Evolutionary conservation across 1,284 basidiomycete genomes (phyloP), one percentile per base, ranked within the genome.

Genomic region (Anthracocystis walkeri): DNA sequence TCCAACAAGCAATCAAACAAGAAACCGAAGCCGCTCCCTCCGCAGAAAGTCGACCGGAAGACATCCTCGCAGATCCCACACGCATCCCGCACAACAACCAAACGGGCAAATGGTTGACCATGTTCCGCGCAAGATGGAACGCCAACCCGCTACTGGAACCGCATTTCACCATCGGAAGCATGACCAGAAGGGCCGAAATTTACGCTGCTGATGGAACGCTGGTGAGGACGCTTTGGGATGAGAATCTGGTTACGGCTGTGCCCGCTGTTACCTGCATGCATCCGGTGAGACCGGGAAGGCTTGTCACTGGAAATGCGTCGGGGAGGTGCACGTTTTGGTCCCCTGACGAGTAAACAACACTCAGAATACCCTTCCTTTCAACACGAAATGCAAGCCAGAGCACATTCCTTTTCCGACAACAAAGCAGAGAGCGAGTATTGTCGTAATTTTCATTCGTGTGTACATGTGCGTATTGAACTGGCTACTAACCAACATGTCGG

Each of bases 61-160:
- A 83, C 50, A 25, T 79, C 2, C 74, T 83, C 2, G 60, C 51
- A 8, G 45, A 60, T 7, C 77, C 78, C 0, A 54, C 35, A 6
- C 60, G 52, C 12, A 65, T 84, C 21, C 74, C 77, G 7, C 83
- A 84, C 64, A 84, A 84, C 72, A 84, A 84, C 48, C 81, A 84
- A 31, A 84, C 83, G 2, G 83, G 83, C 20, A 80, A 79, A 50
- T 84, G 83, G 83, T 72, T 85, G 21, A 85, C 82, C n/a, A 68
- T 83, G 33, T 84, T 85, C 71, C 69, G 83, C 3, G 80, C 78
- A 2, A 58, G 53, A 21, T 84, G 82, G 80, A 69, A 81, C 52
- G 57, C 42, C n/a, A 82, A 83, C 41, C 56, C 82, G 1, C 27
- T 58, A 10, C 46, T 80, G 3, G 71, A 78, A 44, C 79, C 82